Base-by-base conservation (phyloP, 257 asterid species). In the Petunia secreta region DNA sequence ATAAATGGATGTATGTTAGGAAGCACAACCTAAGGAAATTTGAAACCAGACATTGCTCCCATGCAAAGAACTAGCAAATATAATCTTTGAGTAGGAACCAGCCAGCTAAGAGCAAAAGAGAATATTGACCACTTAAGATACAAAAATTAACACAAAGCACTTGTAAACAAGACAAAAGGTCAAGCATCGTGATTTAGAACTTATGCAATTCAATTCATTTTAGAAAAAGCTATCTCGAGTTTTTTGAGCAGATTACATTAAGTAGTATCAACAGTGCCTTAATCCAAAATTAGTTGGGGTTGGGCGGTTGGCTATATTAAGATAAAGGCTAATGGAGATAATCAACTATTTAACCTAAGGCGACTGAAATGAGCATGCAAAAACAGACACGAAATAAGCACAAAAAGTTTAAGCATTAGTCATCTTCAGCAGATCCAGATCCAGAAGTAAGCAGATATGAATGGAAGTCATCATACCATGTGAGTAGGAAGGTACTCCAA, bases 401-500 rank as follows among this genome's bases (percentile, higher is more conserved):
- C 41, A 71, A 46, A 69, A 71, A 71, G 60, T 71, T 25, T 25
- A 48, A 50, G 77, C 77, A 71, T 48, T 71, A 48, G 4, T 44
- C 36, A 71, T 15, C 60, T 73, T 52, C 77, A 50, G 62, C 62
- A 11, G 46, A 73, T 50, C 59, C 16, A 34, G 60, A 34, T 34
- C 62, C 60, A 50, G 44, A 73, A 71, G 77, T 4, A 1, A 73
- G 36, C 46, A 50, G 78, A 73, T 73, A 52, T 0, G 11, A 52
- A 52, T 52, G 44, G 36, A 0, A 34, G 8, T 43, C 15, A 36
- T 36, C 83, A 81, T 94, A 96, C 99, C 99, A 96, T 81, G 98
- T 94, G 84, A 96, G 96, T 80, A 96, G 87, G 89, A 96, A 96
- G 39, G 99, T 94, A 88, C 99, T 96, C 99, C 99, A 96, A 84